A percentile compares a stretch with the other conserved stretches of the same genome.
Conservation (phyloP, 805 yeast genomes). For the Metschnikowia dekortorum region DNA sequence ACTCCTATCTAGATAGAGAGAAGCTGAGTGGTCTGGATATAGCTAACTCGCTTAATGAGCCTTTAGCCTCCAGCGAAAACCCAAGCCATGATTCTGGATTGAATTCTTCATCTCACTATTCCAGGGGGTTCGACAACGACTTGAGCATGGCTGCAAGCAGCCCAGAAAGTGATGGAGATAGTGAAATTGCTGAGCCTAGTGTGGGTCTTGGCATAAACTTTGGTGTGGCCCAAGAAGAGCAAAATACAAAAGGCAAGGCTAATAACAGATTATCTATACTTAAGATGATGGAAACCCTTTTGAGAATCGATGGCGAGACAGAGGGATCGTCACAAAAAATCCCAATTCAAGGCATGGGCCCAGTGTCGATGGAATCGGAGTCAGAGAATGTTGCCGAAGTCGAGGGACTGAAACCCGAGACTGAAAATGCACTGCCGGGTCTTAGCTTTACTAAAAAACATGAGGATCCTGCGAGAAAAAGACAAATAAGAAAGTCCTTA, state of each 20-base stretch:
- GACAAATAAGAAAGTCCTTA: constrained; percentile 4
- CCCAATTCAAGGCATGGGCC: neutral
- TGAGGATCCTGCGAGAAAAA: neutral
- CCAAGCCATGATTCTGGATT: neutral
- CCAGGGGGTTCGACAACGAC: neutral
- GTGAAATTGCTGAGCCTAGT: neutral
- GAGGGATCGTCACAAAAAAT: neutral
- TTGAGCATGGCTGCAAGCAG: neutral
- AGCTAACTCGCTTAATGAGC: neutral
- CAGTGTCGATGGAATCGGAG: neutral
- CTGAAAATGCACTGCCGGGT: neutral
- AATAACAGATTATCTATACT: constrained; percentile 1
- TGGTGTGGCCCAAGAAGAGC: neutral
- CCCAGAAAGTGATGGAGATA: neutral
- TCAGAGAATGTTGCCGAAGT: neutral
- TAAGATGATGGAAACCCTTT: constrained; percentile 3
- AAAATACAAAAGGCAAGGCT: neutral
- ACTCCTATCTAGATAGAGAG: constrained; percentile 12
- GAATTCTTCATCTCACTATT: neutral
- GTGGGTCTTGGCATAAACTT: constrained; percentile 3
- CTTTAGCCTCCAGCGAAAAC: neutral
- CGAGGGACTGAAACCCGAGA: neutral
- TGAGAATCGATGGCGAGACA: neutral
- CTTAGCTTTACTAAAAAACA: neutral
- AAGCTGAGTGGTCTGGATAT: constrained; percentile 5